These are phyloP conservation scores for Inga laurina DNA, from an alignment of 306 rosid species.

Conservation along the genomic window DNA sequence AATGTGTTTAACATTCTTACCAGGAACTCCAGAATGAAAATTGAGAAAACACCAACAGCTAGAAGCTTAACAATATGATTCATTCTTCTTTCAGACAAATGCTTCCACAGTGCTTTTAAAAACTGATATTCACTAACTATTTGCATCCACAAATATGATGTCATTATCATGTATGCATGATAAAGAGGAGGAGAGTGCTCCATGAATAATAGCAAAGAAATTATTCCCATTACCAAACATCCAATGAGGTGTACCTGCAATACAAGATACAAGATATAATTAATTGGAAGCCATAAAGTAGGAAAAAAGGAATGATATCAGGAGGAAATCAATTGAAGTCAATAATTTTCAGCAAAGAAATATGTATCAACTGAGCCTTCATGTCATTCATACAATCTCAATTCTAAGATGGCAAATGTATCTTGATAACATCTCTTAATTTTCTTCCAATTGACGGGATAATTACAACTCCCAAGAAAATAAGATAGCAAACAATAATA, in stretches of 20 bases:
- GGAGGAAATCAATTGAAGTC: slow-evolving; percentile 2
- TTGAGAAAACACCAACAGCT: slow-evolving; percentile 52
- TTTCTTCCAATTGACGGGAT: slow-evolving; percentile 18
- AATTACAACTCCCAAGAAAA: slow-evolving; percentile 26
- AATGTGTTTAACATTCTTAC: slow-evolving; percentile 46
- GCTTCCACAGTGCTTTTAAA: slow-evolving; percentile 70
- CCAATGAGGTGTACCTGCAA: slow-evolving; percentile 75
- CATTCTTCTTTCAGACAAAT: slow-evolving; percentile 58
- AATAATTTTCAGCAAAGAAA: slow-evolving; percentile 26
- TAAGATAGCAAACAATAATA: background rate
- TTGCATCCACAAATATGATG: slow-evolving; percentile 75
- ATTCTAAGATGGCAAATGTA: background rate
- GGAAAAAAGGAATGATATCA: slow-evolving; percentile 9
- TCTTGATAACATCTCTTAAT: slow-evolving; percentile 14
- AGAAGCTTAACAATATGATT: slow-evolving; percentile 54
- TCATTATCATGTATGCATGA: slow-evolving; percentile 74
- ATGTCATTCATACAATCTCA: slow-evolving; percentile 10
- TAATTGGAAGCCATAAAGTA: slow-evolving; percentile 1
- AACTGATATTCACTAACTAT: slow-evolving; percentile 71
- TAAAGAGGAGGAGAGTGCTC: slow-evolving; percentile 92
- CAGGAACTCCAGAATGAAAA: slow-evolving; percentile 77
- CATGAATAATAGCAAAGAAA: slow-evolving; percentile 59
- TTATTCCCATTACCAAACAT: slow-evolving; percentile 53
- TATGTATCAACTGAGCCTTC: slow-evolving; percentile 17
- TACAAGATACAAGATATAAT: slow-evolving; percentile 23